Percentiles rank a stretch among this genome's conserved stretches.
phyloP scores from a whole-genome alignment of 305 asterid species.

The Withania somnifera region DNA sequence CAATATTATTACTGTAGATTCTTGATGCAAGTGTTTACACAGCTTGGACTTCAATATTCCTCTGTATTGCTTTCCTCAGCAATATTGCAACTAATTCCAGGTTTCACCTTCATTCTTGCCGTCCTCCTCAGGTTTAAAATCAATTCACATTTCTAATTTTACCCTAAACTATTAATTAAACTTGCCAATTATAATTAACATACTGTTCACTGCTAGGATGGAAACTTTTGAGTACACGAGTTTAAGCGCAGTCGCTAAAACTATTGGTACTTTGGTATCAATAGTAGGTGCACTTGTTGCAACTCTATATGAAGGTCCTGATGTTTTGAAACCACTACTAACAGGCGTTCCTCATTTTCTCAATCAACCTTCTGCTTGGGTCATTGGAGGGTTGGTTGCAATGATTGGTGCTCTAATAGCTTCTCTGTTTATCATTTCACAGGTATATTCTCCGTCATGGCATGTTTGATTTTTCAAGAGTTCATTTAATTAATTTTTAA shows the following conservation, averaged over 20 bases:
- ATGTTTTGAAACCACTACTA: constrained; percentile 8
- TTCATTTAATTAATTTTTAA: too few relatives aligned
- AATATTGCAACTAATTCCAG: constrained; percentile 47
- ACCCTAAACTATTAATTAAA: too few relatives aligned
- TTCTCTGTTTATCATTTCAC: constrained; percentile 32
- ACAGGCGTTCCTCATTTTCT: constrained; percentile 6
- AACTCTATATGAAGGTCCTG: constrained; percentile 45
- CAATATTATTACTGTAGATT: constrained; percentile 19
- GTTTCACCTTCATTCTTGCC: constrained; percentile 44
- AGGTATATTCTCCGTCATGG: too few relatives aligned
- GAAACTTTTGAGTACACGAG: constrained; percentile 28
- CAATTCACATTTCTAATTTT: neutral
- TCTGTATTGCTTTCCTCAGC: constrained; percentile 37
- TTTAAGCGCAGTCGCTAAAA: constrained; percentile 25
- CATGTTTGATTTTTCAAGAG: too few relatives aligned
- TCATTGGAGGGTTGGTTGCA: constrained; percentile 40
- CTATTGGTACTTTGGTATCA: constrained; percentile 34
- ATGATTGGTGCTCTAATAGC: constrained; percentile 20
- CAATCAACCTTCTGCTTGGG: constrained; percentile 28
- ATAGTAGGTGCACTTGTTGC: constrained; percentile 31
- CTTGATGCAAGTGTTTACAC: constrained; percentile 41
- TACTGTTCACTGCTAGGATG: constrained; percentile 44
- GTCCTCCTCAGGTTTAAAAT: constrained; percentile 28
- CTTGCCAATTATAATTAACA: too few relatives aligned
- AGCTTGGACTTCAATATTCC: constrained; percentile 26